Conservation (phyloP, 176 grass and related monocot species). For the Musa troglodytarum region DNA sequence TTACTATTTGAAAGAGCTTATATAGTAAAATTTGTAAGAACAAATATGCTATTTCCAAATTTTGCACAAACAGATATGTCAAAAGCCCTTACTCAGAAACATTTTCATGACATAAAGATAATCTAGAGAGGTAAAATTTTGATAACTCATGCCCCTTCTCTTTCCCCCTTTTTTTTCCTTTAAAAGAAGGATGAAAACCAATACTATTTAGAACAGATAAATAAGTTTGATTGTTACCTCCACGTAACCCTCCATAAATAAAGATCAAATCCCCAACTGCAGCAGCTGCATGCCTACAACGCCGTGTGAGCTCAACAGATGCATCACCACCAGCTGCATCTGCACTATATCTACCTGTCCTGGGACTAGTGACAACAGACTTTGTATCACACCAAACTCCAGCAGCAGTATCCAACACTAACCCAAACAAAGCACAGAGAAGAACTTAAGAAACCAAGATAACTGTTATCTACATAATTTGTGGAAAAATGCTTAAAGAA, state of each 20-base stretch:
- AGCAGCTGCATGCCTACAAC: slow-evolving; percentile 94
- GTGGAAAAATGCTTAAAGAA: background rate
- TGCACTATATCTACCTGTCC: slow-evolving; percentile 84
- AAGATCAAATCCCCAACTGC: slow-evolving; percentile 97
- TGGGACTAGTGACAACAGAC: slow-evolving; percentile 81
- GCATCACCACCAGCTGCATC: slow-evolving; percentile 86
- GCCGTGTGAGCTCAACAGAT: slow-evolving; percentile 69
- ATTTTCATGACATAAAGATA: background rate
- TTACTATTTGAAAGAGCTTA: no score
- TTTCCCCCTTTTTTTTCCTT: no score
- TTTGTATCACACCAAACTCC: slow-evolving; percentile 99
- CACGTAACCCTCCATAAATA: slow-evolving; percentile 93
- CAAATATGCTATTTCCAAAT: no score
- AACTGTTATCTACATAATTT: no score
- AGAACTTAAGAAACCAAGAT: background rate
- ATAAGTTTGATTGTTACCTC: slow-evolving; percentile 45
- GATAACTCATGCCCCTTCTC: no score
- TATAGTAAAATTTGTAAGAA: no score
- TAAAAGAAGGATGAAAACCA: no score
- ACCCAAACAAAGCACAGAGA: slow-evolving; percentile 17
- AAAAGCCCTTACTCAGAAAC: no score
- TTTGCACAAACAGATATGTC: no score
- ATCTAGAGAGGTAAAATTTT: no score
- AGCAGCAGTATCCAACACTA: slow-evolving; percentile 95
- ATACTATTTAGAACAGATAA: background rate